These are phyloP conservation scores for Cicer bijugum DNA, from an alignment of 306 rosid genomes.

Conservation along the genomic window DNA sequence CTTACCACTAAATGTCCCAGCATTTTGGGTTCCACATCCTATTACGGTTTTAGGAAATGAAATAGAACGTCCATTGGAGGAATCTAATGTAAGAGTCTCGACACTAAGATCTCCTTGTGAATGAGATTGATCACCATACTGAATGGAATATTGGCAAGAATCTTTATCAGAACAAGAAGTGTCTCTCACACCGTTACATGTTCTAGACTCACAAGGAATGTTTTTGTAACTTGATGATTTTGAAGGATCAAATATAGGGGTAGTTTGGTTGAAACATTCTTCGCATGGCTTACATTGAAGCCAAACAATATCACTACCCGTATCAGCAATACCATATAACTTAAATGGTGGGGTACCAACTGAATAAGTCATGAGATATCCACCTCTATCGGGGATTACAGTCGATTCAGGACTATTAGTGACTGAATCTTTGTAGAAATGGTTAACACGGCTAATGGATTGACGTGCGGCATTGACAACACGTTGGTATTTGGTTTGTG, in stretches of 20 bases:
- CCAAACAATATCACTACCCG: slow-evolving; percentile 68
- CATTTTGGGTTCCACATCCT: slow-evolving; percentile 54
- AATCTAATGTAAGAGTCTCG: slow-evolving; percentile 54
- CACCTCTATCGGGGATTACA: slow-evolving; percentile 17
- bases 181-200: fast-evolving
- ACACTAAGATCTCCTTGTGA: slow-evolving; percentile 37
- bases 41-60: slow-evolving; percentile 42
- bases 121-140: slow-evolving; percentile 52
- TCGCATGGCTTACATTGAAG: slow-evolving; percentile 60
- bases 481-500: slow-evolving; percentile 39
- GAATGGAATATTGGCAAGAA: slow-evolving; percentile 18
- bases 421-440: neutral
- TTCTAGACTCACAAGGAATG: neutral
- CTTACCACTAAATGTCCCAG: neutral
- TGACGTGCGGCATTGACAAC: slow-evolving; percentile 46
- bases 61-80: slow-evolving; percentile 22
- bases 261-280: slow-evolving; percentile 43
- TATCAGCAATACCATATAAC: slow-evolving; percentile 52
- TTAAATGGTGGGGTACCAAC: slow-evolving; percentile 59
- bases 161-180: neutral
- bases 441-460: slow-evolving; percentile 30
- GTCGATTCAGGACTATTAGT: neutral
- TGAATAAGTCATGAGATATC: slow-evolving; percentile 51
- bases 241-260: slow-evolving; percentile 51
- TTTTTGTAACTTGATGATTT: slow-evolving; percentile 44